A percentile compares a stretch with the other conserved stretches of the same genome.
phyloP scores from a whole-genome alignment of 2,329 filamentous ascomycete species.

The Fusarium incarnatum region DNA sequence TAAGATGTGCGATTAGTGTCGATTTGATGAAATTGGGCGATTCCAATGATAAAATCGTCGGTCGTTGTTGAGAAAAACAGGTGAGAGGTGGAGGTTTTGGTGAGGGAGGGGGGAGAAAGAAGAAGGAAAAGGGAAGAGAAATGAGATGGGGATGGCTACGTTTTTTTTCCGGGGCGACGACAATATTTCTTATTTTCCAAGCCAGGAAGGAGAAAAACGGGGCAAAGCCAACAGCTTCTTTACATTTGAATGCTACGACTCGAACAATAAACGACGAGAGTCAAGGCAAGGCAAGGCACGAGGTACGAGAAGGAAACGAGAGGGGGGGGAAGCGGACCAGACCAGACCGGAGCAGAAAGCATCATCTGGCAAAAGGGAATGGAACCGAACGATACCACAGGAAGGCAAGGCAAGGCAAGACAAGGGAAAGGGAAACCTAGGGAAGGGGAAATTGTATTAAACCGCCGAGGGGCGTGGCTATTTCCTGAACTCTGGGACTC shows the following conservation, averaged over 20 bases:
- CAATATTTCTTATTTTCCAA: constrained; percentile 59
- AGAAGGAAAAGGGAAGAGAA: constrained; percentile 43
- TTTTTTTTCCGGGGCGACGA: constrained; percentile 59
- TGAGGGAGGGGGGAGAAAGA: constrained; percentile 37
- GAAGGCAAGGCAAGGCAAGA: constrained; percentile 23
- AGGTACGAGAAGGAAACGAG: constrained; percentile 41
- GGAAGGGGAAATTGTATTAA: constrained; percentile 46
- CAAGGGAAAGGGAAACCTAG: background rate
- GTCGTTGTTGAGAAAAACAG: constrained; percentile 52
- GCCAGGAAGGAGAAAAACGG: constrained; percentile 60
- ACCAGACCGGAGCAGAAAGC: constrained; percentile 11
- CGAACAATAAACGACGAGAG: constrained; percentile 21
- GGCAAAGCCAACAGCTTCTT: constrained; percentile 50
- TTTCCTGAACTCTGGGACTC: constrained; percentile 16
- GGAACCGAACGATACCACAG: constrained; percentile 16
- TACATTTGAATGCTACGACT: constrained; percentile 43
- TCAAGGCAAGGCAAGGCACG: constrained; percentile 39
- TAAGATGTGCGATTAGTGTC: constrained; percentile 49
- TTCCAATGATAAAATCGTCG: constrained; percentile 46
- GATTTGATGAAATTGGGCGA: constrained; percentile 58
- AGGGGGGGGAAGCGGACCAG: constrained; percentile 37
- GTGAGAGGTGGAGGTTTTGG: constrained; percentile 46
- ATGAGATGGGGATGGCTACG: constrained; percentile 63
- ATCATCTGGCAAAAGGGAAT: constrained; percentile 45
- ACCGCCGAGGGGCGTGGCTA: constrained; percentile 40